Percentiles rank a stretch among this genome's conserved stretches.
Conservation (phyloP, 345 rosid genomes). For the Syzygium grande region DNA sequence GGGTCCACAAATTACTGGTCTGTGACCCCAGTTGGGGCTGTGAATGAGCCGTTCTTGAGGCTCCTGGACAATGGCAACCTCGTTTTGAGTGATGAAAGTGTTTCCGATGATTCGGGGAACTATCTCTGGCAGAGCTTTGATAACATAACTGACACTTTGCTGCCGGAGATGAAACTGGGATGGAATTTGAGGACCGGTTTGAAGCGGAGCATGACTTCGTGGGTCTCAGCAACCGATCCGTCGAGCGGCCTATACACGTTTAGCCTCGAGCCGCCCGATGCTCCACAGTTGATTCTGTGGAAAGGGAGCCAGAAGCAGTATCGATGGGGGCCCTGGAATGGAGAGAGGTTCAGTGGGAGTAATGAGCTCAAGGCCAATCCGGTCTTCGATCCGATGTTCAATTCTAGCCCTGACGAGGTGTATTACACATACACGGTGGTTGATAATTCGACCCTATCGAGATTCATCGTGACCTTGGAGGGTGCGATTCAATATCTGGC, state of each 20-base stretch:
- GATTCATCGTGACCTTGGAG: slow-evolving; percentile 8
- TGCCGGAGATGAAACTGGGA: slow-evolving; percentile 30
- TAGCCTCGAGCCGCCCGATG: slow-evolving; percentile 10
- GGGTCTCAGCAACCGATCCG: slow-evolving; percentile 6
- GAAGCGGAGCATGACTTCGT: slow-evolving; percentile 12
- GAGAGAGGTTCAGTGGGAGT: slow-evolving; percentile 16
- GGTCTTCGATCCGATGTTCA: slow-evolving; percentile 7
- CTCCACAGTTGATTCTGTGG: slow-evolving; percentile 17
- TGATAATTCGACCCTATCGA: neutral
- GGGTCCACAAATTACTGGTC: slow-evolving; percentile 2
- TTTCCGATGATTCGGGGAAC: neutral
- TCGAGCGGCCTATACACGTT: slow-evolving; percentile 8
- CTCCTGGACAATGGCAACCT: slow-evolving; percentile 23
- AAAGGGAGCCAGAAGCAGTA: slow-evolving; percentile 6
- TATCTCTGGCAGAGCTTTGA: slow-evolving; percentile 29
- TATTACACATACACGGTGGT: slow-evolving; percentile 5
- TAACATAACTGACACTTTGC: slow-evolving; percentile 10
- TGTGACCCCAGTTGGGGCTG: neutral
- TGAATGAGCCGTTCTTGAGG: slow-evolving; percentile 1
- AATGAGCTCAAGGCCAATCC: slow-evolving; percentile 8
- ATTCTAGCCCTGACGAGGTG: slow-evolving; percentile 5
- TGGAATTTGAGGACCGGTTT: slow-evolving; percentile 17
- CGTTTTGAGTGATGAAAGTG: slow-evolving; percentile 5
- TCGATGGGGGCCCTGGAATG: slow-evolving; percentile 30
- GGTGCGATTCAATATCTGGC: slow-evolving; percentile 12